Evolutionary conservation across 106 monocot genomes (phyloP).

Genomic region (Phalaenopsis aphrodite): DNA sequence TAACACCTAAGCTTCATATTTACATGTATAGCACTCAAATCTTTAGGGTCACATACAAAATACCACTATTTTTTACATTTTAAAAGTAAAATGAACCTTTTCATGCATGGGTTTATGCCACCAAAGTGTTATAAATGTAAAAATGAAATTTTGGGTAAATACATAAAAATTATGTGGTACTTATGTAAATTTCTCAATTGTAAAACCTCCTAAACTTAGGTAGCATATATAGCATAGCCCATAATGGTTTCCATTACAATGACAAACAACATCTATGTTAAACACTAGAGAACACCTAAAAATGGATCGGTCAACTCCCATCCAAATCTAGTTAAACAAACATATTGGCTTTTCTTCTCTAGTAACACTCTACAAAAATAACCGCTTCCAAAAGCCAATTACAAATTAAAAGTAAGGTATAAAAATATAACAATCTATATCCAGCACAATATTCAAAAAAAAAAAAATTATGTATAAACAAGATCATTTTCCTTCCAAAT

Average conservation of each 20-base stretch:
- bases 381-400: neutral
- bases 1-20: too few relatives aligned
- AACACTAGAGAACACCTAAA: neutral
- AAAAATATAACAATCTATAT: neutral
- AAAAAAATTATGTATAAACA: neutral
- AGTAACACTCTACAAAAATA: neutral
- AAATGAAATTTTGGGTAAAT: too few relatives aligned
- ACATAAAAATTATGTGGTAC: too few relatives aligned
- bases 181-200: neutral
- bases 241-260: neutral
- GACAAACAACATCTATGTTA: neutral
- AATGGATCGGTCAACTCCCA: neutral
- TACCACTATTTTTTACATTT: too few relatives aligned
- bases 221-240: neutral
- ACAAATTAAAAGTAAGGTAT: neutral
- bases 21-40: too few relatives aligned
- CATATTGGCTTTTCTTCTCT: neutral
- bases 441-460: neutral
- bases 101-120: too few relatives aligned
- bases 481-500: neutral
- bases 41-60: too few relatives aligned
- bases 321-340: neutral
- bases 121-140: too few relatives aligned
- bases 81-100: too few relatives aligned
- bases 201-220: neutral